Conservation (phyloP, 2,329 filamentous ascomycete species). For the Diplocarpon rosae region DNA sequence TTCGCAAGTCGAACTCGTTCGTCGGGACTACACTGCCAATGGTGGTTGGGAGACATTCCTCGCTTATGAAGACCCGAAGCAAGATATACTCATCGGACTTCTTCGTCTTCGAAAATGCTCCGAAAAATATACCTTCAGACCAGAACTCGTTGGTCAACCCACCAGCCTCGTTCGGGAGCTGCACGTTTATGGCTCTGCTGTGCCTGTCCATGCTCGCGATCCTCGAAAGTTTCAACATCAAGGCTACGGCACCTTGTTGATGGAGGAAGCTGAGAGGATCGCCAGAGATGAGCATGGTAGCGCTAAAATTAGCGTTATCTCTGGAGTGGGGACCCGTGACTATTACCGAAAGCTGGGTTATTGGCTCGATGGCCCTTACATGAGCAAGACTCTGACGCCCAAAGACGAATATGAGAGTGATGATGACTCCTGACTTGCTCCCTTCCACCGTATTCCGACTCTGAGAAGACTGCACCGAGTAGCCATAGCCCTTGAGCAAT, state of each 20-base stretch:
- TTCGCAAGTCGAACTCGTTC: conserved; percentile 88
- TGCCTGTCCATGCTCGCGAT: conserved; percentile 93
- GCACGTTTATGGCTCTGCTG: conserved; percentile 92
- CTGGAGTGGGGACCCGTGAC: conserved; percentile 89
- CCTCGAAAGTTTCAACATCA: conserved; percentile 97
- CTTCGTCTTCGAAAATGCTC: conserved; percentile 85
- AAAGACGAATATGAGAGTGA: conserved; percentile 25
- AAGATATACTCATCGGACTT: conserved; percentile 91
- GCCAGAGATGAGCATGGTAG: conserved; percentile 90
- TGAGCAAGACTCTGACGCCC: conserved; percentile 25
- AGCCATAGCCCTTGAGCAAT: no score
- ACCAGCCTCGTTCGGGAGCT: conserved; percentile 89
- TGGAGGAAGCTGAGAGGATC: conserved; percentile 97
- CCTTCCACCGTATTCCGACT: not conserved
- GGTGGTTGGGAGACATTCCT: conserved; percentile 98
- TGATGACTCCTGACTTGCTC: conserved; percentile 19
- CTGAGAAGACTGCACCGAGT: no score
- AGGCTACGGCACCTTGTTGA: conserved; percentile 87
- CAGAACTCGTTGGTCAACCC: conserved; percentile 74
- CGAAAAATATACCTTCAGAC: conserved; percentile 80
- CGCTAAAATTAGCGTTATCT: conserved; percentile 90
- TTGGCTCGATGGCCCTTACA: conserved; percentile 58
- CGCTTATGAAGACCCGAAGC: conserved; percentile 95
- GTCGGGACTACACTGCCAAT: conserved; percentile 89
- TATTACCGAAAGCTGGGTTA: conserved; percentile 94